Percentiles rank a stretch among this genome's conserved stretches.
These are phyloP conservation scores for Cerioporus squamosus DNA, from an alignment of 1,284 basidiomycete genomes.

Conservation along the genomic window DNA sequence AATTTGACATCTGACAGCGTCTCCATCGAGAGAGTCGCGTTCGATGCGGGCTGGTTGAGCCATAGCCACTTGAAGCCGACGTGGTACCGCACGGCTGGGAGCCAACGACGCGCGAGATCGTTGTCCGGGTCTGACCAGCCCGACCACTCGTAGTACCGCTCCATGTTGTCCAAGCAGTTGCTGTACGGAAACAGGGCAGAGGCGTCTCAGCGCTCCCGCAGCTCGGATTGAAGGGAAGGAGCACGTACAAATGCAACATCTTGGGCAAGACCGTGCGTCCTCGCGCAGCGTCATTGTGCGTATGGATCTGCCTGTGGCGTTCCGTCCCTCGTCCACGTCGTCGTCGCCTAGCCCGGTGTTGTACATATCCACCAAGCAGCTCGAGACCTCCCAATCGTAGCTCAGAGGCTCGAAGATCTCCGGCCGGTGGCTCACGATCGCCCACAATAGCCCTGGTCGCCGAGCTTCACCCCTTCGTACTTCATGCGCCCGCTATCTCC, in stretches of 20 bases:
- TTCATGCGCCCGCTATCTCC: conserved; percentile 29
- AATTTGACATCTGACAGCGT: conserved; percentile 33
- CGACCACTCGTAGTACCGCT: conserved; percentile 48
- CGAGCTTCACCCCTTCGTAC: conserved; percentile 48
- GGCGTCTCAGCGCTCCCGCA: background rate
- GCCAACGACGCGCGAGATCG: conserved; percentile 45
- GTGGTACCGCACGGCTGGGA: conserved; percentile 47
- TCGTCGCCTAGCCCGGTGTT: conserved; percentile 44
- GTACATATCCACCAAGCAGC: conserved; percentile 51
- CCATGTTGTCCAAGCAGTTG: conserved; percentile 48
- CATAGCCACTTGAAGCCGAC: conserved; percentile 55
- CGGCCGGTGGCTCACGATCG: conserved; percentile 46
- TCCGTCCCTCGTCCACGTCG: conserved; percentile 42
- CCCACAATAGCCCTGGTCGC: conserved; percentile 59
- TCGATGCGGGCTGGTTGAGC: conserved; percentile 40
- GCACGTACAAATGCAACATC: conserved; percentile 51
- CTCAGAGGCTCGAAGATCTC: conserved; percentile 47
- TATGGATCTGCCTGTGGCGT: conserved; percentile 39
- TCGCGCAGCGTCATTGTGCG: conserved; percentile 42
- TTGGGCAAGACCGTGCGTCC: conserved; percentile 47
- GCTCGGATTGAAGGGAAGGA: background rate
- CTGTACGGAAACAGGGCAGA: conserved; percentile 32
- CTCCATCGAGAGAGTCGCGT: conserved; percentile 31
- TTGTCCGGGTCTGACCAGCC: conserved; percentile 48
- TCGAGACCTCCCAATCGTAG: conserved; percentile 53